Evolutionary conservation across 306 rosid genomes (phyloP).

Genomic region (Lagenaria siceraria): DNA sequence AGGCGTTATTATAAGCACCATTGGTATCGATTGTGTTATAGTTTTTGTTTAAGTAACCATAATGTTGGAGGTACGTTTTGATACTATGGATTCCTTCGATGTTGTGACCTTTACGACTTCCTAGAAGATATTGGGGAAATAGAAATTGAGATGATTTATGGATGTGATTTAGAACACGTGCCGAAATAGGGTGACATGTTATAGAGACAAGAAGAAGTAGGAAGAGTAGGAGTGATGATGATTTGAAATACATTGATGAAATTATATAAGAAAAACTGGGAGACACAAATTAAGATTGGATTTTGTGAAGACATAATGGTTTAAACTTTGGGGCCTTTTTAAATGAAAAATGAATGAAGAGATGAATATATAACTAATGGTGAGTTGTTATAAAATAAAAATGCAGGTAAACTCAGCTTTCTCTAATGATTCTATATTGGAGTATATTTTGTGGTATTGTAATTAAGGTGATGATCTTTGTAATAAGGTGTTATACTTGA

Average conservation of each 20-base stretch:
- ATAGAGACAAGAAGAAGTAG: neutral
- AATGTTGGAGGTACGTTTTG: slow-evolving; percentile 17
- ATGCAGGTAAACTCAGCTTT: neutral
- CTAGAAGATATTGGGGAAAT: slow-evolving; percentile 19
- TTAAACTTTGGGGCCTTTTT: neutral
- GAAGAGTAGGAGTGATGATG: neutral
- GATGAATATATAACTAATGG: neutral
- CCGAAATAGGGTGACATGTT: neutral
- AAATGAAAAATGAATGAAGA: neutral
- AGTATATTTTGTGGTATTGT: neutral
- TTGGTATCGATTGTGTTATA: neutral
- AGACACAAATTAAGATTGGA: neutral
- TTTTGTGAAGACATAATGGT: neutral
- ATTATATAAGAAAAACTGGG: neutral
- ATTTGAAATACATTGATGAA: neutral
- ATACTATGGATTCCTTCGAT: slow-evolving; percentile 19
- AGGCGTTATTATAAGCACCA: neutral
- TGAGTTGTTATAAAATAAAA: neutral
- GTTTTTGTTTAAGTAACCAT: slow-evolving; percentile 20
- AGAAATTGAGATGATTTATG: neutral
- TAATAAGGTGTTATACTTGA: neutral
- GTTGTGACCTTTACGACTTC: slow-evolving; percentile 21
- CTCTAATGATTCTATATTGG: neutral
- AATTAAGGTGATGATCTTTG: neutral
- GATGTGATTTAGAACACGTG: neutral